Evolutionary conservation across 139 green algal genomes (phyloP).

Genomic region (Chlamydomonas sphaeroides): DNA sequence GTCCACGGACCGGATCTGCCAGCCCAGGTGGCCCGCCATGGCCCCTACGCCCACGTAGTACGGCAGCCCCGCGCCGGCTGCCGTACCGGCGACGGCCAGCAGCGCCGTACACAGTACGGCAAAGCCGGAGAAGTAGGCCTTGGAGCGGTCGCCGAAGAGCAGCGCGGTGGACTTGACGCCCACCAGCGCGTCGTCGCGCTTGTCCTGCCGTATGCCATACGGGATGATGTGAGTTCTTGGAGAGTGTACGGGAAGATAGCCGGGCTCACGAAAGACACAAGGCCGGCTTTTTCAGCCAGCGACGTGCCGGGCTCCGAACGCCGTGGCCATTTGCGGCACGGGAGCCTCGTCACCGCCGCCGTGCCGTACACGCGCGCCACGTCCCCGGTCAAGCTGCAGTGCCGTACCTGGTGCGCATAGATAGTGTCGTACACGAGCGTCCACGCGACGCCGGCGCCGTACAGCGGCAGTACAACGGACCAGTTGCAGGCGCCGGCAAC

Average conservation of each 20-base stretch:
- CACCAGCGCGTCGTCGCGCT: slow-evolving; percentile 82
- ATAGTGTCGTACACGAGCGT: slow-evolving; percentile 99
- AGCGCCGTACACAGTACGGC: slow-evolving; percentile 40
- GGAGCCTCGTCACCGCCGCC: no score
- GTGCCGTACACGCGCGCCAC: no score
- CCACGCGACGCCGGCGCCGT: slow-evolving; percentile 85
- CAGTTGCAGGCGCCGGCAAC: slow-evolving; percentile 78
- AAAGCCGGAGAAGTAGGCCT: slow-evolving; percentile 68
- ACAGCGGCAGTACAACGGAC: slow-evolving; percentile 86
- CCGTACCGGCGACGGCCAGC: slow-evolving; percentile 53
- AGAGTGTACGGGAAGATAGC: no score
- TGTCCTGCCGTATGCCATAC: slow-evolving; percentile 86
- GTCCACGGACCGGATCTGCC: slow-evolving; percentile 82
- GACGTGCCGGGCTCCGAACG: no score
- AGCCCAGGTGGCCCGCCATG: slow-evolving; percentile 71
- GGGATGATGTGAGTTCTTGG: no score
- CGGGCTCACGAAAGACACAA: no score
- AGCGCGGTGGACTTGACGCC: slow-evolving; percentile 95
- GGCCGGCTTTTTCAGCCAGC: no score
- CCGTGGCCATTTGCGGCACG: no score
- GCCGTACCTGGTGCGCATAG: slow-evolving; percentile 92
- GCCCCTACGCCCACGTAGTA: slow-evolving; percentile 60
- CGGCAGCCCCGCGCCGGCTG: slow-evolving; percentile 32
- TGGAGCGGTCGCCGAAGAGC: slow-evolving; percentile 77
- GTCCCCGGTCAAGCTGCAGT: no score